Evolutionary conservation across 2,329 filamentous ascomycete species (phyloP), one percentile per base, ranked within the genome.

Genomic region (Elsinoe necatrix): DNA sequence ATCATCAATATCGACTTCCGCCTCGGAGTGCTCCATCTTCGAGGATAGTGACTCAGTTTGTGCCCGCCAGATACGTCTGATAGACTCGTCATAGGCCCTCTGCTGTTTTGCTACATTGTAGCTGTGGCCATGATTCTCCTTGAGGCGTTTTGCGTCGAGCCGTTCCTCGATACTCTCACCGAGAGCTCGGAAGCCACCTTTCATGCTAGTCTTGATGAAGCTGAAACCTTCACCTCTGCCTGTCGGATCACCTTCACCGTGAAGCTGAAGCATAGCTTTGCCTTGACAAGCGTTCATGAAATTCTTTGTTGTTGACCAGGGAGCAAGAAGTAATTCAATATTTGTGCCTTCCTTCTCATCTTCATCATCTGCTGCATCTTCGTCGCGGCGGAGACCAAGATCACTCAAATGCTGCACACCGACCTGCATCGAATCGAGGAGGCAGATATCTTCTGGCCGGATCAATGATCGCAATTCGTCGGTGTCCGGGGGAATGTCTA

Each of bases 161-260:
- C 91, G 89, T 60, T 91, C 87, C 65, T 89, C 87, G 60, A 91
- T 88, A 66, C 89, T 91, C 69, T 95, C 89, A 18, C 89, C 90
- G 23, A 95, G 81, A 18, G 90, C 86, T 67, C 91, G 89, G 71
- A 96, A 98, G 0, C 93, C 93, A 60, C 93, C 93, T 72, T 98
- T 98, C 93, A 98, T 98, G 0, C 89, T 95, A 0, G 91, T 96
- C 67, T 93, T 90, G 70, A 98, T 91, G 70, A 98, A 96, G 68
- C 89, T 96, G 75, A 97, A 95, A 1, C 89, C 93, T 59, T 96
- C 84, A 1, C 93, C 93, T 65, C 91, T 87, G 21, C 90, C 90
- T 0, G 92, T 95, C 2, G 93, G 93, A 67, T 98, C 93, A 57
- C 93, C 93, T 62, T 95, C 89, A 18, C 93, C 93, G 64, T 96